Evolutionary conservation across 1,284 basidiomycete genomes (phyloP).

Genomic region (Naganishia sp.): DNA sequence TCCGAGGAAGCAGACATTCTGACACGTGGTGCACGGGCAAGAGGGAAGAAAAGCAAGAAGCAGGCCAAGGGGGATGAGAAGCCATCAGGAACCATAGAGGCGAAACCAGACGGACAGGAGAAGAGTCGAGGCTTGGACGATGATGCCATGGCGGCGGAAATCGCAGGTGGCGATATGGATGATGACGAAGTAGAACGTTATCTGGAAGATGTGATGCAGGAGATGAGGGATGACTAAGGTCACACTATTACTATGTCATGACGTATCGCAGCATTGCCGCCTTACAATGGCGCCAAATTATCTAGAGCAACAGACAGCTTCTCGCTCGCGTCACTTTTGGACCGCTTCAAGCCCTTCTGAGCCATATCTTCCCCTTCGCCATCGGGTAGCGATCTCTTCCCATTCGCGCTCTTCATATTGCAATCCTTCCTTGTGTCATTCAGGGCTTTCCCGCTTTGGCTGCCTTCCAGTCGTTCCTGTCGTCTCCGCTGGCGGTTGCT

Average conservation of each 20-base stretch:
- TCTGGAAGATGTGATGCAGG: conserved; percentile 18
- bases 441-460: background rate
- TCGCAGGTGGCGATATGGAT: conserved; percentile 16
- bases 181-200: conserved; percentile 20
- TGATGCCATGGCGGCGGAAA: background rate
- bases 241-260: background rate
- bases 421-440: background rate
- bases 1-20: background rate
- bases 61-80: background rate
- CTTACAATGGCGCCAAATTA: conserved; percentile 1
- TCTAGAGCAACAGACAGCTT: conserved; percentile 5
- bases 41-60: conserved; percentile 17
- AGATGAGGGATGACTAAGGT: conserved; percentile 15
- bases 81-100: background rate
- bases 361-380: background rate
- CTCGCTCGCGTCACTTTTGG: conserved; percentile 19
- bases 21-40: conserved; percentile 5
- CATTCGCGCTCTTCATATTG: background rate
- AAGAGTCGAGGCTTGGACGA: conserved; percentile 7
- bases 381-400: conserved; percentile 6
- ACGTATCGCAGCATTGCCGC: background rate
- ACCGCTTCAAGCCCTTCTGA: conserved; percentile 4
- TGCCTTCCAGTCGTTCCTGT: conserved; percentile 9
- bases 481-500: conserved; percentile 11
- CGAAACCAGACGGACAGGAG: background rate